Evolutionary conservation across 768 basidiomycete species (phyloP), one percentile per base, ranked within the genome.

Genomic region (Hericium coralloides): DNA sequence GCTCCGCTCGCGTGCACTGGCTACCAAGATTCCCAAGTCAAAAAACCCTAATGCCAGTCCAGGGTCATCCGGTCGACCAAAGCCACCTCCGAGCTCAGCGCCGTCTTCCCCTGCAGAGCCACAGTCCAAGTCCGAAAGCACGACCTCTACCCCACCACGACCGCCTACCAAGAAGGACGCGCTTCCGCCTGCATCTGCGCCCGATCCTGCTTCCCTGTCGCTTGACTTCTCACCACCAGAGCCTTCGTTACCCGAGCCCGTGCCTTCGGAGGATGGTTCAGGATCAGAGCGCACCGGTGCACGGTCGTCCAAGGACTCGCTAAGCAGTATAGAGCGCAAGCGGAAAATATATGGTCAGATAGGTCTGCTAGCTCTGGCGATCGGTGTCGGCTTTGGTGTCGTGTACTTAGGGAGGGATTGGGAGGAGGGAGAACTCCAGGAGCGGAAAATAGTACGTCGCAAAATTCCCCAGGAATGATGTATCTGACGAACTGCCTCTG

Each of bases 401-500:
- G 74, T 83, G 50, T 85, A 85, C 58, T 76, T 91, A 65, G 92
- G 92, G 0, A 76, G 86, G 49, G 86, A 89, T 47, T 95, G 89
- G 88, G 82, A 84, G 15, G 78, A 75, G 56, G 82, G 83, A 2
- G 89, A 92, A 70, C 73, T 90, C 62, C 79, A 78, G 67, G 71
- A 65, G 49, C 83, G 81, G 72, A 84, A 81, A 66, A 64, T 81
- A 70, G 89, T 87, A 61, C 55, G 83, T 70, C 8, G 37, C 55
- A 62, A 49, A 52, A 52, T 54, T 48, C 54, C 39, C 39, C 12
- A 22, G 45, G 51, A 56, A 57, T 17, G 2, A 2, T 50, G 20
- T 45, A n/a, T 22, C 38, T 12, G 17, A 36, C 31, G 41, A 55
- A 43, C 38, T 58, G 52, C 10, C 1, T 25, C 37, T 31, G 15